Evolutionary conservation across 768 basidiomycete species (phyloP), one percentile per base, ranked within the genome.

Genomic region (Serendipita sp.): DNA sequence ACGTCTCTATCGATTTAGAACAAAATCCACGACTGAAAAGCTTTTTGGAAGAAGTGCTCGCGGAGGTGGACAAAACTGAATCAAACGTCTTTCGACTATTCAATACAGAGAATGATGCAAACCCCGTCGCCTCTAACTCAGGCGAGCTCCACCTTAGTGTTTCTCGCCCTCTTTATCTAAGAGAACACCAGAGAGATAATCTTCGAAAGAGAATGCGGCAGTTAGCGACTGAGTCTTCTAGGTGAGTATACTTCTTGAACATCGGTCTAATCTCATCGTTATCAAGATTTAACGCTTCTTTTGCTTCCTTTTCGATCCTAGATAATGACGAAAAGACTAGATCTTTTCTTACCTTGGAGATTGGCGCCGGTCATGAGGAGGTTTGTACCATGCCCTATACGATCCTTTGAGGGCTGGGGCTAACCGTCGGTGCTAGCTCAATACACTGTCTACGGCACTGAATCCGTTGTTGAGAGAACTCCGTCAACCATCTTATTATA

Each of bases 361-460:
- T 93, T 48, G 91, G 92, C 23, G 89, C 88, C 4, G 94, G 93
- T 0, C 84, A 91, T 71, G 73, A 74, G 27, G 80, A 92, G 77
- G 94, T 92, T 66, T 66, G 73, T 72, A 29, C 29, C 62, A 69
- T 60, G 66, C 66, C 15, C 43, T 31, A 8, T 45, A 13, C 33
- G 18, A n/a, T 31, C 23, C 23, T 40, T 6, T 40, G 37, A 40
- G 37, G 37, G 13, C 23, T 23, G 23, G n/a, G 29, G 29, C 29
- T 31, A 8, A 50, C 48, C n/a, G 5, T 18, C n/a, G 18, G 23
- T 60, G 33, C 16, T 55, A 76, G 75, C 65, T 76, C 13, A 50
- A 62, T 4, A 50, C 64, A 1, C 62, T 75, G 23, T 67, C 70
- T 3, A 63, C 67, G 5, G 62, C 66, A 16, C 64, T 76, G 43